Percentiles rank a stretch among this genome's conserved stretches.
These are phyloP conservation scores for Penicillium nordicum DNA, from an alignment of 2,329 filamentous ascomycete species.

Conservation along the genomic window DNA sequence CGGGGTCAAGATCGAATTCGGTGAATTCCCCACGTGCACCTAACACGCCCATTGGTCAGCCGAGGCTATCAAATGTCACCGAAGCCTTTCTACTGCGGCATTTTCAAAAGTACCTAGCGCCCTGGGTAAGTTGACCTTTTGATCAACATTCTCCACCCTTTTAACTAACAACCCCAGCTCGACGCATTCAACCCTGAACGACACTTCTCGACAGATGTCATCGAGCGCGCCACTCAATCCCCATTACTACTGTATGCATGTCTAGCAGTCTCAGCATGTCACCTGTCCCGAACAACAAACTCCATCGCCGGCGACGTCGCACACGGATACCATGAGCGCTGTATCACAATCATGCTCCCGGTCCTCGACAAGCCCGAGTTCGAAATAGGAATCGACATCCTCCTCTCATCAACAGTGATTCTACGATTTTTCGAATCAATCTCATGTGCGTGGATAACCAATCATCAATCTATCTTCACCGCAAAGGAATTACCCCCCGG, in stretches of 20 bases:
- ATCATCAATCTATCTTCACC: neutral
- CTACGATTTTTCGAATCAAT: constrained; percentile 37
- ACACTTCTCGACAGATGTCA: constrained; percentile 32
- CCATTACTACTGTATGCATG: constrained; percentile 35
- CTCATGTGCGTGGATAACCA: constrained; percentile 26
- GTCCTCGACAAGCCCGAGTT: constrained; percentile 31
- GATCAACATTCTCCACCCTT: too few relatives aligned
- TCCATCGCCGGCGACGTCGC: constrained; percentile 28
- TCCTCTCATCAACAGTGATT: constrained; percentile 35
- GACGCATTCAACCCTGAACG: constrained; percentile 32
- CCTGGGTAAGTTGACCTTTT: constrained; percentile 26
- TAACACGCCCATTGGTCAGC: constrained; percentile 20
- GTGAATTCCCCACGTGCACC: constrained; percentile 19
- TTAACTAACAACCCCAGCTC: constrained; percentile 20
- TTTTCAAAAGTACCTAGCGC: constrained; percentile 32
- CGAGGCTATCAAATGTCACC: constrained; percentile 28
- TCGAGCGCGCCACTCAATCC: constrained; percentile 30
- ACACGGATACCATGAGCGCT: constrained; percentile 36
- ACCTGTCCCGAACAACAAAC: constrained; percentile 32
- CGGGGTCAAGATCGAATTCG: constrained; percentile 15
- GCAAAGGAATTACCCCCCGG: neutral
- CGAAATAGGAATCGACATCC: constrained; percentile 32
- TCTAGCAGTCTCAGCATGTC: constrained; percentile 34
- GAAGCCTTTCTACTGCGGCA: constrained; percentile 36
- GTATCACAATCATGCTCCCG: constrained; percentile 35